Percentiles rank a stretch among this genome's conserved stretches.
Conservation (phyloP, 1,284 basidiomycete species). For the Pterulicium gracile region DNA sequence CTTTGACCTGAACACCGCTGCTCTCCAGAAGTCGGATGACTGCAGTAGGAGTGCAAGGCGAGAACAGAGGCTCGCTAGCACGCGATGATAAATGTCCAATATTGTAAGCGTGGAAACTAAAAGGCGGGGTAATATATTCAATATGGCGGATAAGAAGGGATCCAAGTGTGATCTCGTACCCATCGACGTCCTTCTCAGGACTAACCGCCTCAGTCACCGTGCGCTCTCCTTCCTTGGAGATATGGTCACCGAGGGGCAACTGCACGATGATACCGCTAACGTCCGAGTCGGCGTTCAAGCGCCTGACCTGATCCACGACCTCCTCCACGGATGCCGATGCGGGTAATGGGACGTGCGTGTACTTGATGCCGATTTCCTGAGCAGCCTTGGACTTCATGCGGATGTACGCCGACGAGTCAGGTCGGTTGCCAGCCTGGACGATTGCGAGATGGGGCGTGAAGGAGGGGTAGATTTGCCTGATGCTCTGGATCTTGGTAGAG, state of each 20-base stretch:
- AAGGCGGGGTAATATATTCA: conserved; percentile 8
- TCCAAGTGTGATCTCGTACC: conserved; percentile 35
- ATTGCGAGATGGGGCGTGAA: conserved; percentile 90
- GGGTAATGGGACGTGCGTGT: conserved; percentile 72
- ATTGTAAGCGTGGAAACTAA: conserved; percentile 96
- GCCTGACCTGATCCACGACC: conserved; percentile 69
- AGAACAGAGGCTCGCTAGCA: conserved; percentile 83
- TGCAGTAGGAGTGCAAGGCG: conserved; percentile 93
- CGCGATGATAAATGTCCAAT: conserved; percentile 93
- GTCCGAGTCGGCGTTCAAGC: conserved; percentile 76
- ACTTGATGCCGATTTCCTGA: conserved; percentile 87
- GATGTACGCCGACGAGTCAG: conserved; percentile 89
- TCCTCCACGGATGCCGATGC: conserved; percentile 67
- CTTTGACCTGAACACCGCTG: conserved; percentile 66
- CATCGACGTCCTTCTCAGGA: conserved; percentile 95
- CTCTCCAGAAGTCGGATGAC: conserved; percentile 86
- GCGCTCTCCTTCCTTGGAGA: conserved; percentile 80
- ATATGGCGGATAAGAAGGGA: conserved; percentile 9
- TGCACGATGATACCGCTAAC: conserved; percentile 94
- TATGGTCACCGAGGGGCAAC: conserved; percentile 87
- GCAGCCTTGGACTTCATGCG: conserved; percentile 98
- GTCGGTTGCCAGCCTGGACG: conserved; percentile 87
- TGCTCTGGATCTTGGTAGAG: conserved; percentile 48
- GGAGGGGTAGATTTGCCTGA: conserved; percentile 59
- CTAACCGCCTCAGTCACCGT: conserved; percentile 90